Conservation (phyloP, 805 yeast genomes). For the Barnettozyma wickerhamii region DNA sequence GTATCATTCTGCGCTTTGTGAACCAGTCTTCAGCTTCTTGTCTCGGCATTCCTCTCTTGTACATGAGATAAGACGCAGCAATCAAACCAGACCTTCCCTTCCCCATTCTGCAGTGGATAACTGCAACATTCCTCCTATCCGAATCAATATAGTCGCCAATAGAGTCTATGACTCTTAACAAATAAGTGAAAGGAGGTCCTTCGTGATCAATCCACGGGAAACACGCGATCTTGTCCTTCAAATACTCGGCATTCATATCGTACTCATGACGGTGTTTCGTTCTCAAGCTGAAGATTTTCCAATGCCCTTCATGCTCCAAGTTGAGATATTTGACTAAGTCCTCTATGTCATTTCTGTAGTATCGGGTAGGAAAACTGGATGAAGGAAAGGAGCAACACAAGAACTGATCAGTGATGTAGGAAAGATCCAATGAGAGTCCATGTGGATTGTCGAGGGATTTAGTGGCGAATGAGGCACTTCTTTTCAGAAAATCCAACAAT, state of each 20-base stretch:
- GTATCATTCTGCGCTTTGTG: conserved; percentile 52
- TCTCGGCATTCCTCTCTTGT: conserved; percentile 32
- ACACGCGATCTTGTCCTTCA: conserved; percentile 10
- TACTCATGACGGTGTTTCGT: conserved; percentile 46
- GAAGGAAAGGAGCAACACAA: conserved; percentile 80
- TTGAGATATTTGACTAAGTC: conserved; percentile 49
- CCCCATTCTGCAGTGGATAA: conserved; percentile 86
- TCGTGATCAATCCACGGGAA: conserved; percentile 74
- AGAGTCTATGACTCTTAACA: conserved; percentile 40
- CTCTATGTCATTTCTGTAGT: conserved; percentile 48
- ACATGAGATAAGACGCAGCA: conserved; percentile 67
- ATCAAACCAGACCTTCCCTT: conserved; percentile 88
- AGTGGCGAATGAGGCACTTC: conserved; percentile 10
- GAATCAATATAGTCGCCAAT: conserved; percentile 40
- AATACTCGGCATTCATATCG: conserved; percentile 20
- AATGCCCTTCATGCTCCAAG: conserved; percentile 43
- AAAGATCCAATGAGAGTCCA: conserved; percentile 49
- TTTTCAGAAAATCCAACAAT: conserved; percentile 6
- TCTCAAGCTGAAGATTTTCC: conserved; percentile 75
- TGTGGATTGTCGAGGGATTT: conserved; percentile 22
- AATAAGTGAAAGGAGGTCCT: conserved; percentile 58
- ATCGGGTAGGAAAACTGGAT: conserved; percentile 33
- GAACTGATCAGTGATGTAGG: conserved; percentile 59
- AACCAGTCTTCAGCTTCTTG: conserved; percentile 49
- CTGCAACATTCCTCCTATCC: conserved; percentile 44